A percentile compares a stretch with the other conserved stretches of the same genome.
phyloP scores from a whole-genome alignment of 495 filamentous ascomycete species.

The Aspergillus saccharolyticus region DNA sequence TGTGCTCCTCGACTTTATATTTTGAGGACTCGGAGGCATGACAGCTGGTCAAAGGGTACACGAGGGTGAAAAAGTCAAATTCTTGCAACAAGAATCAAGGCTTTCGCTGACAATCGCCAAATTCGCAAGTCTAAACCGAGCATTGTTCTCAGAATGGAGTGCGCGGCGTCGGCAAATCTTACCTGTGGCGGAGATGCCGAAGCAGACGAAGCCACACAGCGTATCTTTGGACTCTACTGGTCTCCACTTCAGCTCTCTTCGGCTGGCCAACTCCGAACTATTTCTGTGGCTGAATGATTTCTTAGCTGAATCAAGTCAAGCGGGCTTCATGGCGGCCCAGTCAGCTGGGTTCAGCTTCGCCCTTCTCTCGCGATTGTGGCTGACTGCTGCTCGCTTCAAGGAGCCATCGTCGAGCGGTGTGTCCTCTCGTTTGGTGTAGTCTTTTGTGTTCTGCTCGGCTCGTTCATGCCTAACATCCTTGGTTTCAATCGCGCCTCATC shows the following conservation, averaged over 20 bases:
- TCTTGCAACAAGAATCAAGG: neutral
- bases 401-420: neutral
- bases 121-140: neutral
- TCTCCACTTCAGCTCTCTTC: neutral
- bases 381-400: neutral
- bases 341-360: neutral
- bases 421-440: neutral
- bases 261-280: neutral
- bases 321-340: neutral
- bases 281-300: neutral
- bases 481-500: neutral
- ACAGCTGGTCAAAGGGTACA: neutral
- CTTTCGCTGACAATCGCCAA: neutral
- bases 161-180: neutral
- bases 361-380: neutral
- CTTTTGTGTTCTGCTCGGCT: neutral
- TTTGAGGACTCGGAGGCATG: neutral
- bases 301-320: neutral
- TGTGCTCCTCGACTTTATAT: neutral
- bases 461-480: neutral
- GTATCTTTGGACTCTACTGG: neutral
- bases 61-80: neutral
- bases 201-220: too few relatives aligned
- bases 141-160: neutral
- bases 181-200: neutral